Base-by-base conservation (phyloP, 2,329 filamentous ascomycete genomes). In the Coccinonectria pachysandricola region DNA sequence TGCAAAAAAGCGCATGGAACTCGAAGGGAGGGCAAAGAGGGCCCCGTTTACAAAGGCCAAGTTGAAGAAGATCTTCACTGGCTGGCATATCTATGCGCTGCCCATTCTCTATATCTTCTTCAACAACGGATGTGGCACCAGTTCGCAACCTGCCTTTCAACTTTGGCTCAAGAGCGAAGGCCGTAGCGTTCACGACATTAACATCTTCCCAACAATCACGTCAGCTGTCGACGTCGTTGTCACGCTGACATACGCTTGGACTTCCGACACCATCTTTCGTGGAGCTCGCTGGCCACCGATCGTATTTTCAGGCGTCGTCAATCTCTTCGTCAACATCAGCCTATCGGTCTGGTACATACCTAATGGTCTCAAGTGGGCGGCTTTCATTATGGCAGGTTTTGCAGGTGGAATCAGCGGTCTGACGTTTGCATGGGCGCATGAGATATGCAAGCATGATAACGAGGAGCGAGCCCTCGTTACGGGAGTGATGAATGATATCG, bases 401-500 rank as follows among this genome's bases (percentile, higher is more conserved):
- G 71, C 56, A 0, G 49, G 56, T 1, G 63, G 63, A 1, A 58
- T 65, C 11, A 59, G 57, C 8, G 63, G 63, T 0, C 40, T 67
- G 8, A 59, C 55, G 0, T 65, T 64, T 32, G 61, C 64, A 0
- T 68, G 64, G 64, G 61, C 61, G 1, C 60, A 66, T 30, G 64
- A 68, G 44, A 64, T 67, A 15, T 67, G 62, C 35, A 54, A 50
- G 19, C 60, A 55, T 8, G 62, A 67, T 28, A 67, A 75, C 27
- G 76, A 82, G 42, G 77, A 82, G 52, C 58, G 75, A 7, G 75
- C 77, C 0, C 54, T 83, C 3, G 73, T 81, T 0, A 66, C 76
- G 1, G 76, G 62, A 0, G 55, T 62, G n/a, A 81, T 81, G 73
- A 82, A 82, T 31, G 67, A 77, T 44, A 67, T 82, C 55, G 75